Conservation (phyloP, 1,139 yeast genomes). For the Pichia sp. region DNA sequence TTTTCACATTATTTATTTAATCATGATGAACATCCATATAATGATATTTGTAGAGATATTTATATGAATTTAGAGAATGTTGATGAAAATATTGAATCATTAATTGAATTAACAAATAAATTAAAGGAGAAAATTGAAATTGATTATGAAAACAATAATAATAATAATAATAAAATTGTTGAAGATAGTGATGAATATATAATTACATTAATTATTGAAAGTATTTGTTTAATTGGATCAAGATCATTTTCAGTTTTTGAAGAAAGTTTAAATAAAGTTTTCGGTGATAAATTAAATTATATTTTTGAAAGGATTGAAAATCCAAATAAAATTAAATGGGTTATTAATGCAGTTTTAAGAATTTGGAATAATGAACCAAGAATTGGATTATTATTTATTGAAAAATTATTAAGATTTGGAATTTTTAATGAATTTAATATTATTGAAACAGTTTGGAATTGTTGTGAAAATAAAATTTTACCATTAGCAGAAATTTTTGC, state of each 20-base stretch:
- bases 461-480: constrained; percentile 23
- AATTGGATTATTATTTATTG: constrained; percentile 67
- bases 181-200: constrained; percentile 42
- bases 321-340: constrained; percentile 35
- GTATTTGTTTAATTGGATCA: constrained; percentile 77
- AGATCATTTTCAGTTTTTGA: constrained; percentile 81
- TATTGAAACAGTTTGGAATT: constrained; percentile 38
- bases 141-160: no score
- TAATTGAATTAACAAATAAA: constrained; percentile 23
- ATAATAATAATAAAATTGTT: constrained; percentile 27
- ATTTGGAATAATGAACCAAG: constrained; percentile 82
- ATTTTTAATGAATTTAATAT: constrained; percentile 32
- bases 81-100: constrained; percentile 24
- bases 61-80: constrained; percentile 29
- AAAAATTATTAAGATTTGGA: constrained; percentile 35
- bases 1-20: constrained; percentile 29
- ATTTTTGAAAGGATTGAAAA: constrained; percentile 26
- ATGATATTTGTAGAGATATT: constrained; percentile 27
- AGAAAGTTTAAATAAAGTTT: constrained; percentile 29
- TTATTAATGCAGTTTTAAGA: constrained; percentile 61
- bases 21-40: constrained; percentile 28
- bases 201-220: constrained; percentile 59
- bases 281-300: constrained; percentile 36
- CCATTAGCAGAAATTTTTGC: constrained; percentile 25
- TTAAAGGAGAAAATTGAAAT: constrained; percentile 25